Conservation (phyloP, 2,329 filamentous ascomycete species). For the Talaromyces sp. region DNA sequence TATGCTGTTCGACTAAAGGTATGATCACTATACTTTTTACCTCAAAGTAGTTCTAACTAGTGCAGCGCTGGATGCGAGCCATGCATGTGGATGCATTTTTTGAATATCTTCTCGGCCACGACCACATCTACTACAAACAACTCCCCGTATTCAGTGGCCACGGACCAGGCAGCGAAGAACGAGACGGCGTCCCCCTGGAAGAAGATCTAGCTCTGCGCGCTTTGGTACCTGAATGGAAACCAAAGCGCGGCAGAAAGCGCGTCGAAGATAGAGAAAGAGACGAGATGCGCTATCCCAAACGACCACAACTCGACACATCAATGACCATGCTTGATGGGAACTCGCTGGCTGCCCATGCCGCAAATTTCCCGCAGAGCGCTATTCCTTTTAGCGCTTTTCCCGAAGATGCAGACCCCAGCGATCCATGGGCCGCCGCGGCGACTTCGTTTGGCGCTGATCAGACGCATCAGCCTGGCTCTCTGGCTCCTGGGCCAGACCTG, state of each 20-base stretch:
- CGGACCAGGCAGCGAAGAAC: slow-evolving; percentile 59
- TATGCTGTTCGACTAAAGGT: slow-evolving; percentile 91
- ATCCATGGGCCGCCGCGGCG: slow-evolving; percentile 34
- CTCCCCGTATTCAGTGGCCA: slow-evolving; percentile 56
- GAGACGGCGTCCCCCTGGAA: slow-evolving; percentile 78
- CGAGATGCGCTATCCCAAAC: slow-evolving; percentile 52
- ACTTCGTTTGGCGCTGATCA: slow-evolving; percentile 41
- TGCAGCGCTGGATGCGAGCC: slow-evolving; percentile 91
- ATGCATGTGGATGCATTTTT: slow-evolving; percentile 96
- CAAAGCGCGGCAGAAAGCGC: slow-evolving; percentile 58
- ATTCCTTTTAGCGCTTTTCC: slow-evolving; percentile 51
- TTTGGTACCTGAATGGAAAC: slow-evolving; percentile 68
- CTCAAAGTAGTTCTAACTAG: slow-evolving; percentile 1
- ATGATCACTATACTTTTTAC: not conserved
- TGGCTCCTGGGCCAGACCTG: slow-evolving; percentile 28
- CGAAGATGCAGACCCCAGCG: slow-evolving; percentile 44
- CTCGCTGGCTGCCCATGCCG: slow-evolving; percentile 38
- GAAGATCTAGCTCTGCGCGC: slow-evolving; percentile 86
- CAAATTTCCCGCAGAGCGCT: slow-evolving; percentile 47
- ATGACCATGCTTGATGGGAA: slow-evolving; percentile 42
- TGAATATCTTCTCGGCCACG: slow-evolving; percentile 74
- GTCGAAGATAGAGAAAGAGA: slow-evolving; percentile 58
- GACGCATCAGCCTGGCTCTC: slow-evolving; percentile 13
- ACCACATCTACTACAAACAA: slow-evolving; percentile 73
- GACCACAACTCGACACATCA: slow-evolving; percentile 57